phyloP scores from a whole-genome alignment of 208 protist species.

The Strigomonas culicis region DNA sequence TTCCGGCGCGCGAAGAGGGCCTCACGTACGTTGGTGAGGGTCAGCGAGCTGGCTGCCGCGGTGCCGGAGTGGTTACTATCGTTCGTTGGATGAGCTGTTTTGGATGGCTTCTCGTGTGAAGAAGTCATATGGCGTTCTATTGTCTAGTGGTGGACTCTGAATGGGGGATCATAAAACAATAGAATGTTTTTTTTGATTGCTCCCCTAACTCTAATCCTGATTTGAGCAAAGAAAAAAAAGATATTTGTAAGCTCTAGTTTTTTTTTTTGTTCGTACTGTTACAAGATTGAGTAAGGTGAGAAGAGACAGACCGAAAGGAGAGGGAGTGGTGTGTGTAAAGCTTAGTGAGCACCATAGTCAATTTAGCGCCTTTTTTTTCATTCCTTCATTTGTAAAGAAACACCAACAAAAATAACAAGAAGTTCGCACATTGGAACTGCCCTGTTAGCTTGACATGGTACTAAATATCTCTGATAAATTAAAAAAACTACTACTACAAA shows the following conservation, averaged over 20 bases:
- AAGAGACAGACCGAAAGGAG: neutral
- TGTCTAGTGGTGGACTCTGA: neutral
- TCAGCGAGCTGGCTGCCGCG: neutral
- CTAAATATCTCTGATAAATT: neutral
- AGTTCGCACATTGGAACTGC: neutral
- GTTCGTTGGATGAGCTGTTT: neutral
- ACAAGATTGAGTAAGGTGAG: conserved; percentile 1
- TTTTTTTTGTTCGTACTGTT: neutral
- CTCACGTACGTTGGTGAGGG: neutral
- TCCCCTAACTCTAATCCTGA: neutral
- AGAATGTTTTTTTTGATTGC: neutral
- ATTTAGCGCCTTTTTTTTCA: neutral
- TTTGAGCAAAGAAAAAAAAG: neutral
- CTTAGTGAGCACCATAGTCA: neutral
- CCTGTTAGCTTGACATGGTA: neutral
- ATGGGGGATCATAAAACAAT: neutral
- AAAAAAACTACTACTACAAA: neutral
- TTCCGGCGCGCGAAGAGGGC: neutral
- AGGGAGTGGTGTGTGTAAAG: neutral
- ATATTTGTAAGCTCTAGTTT: neutral
- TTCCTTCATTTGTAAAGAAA: neutral
- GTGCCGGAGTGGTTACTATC: neutral
- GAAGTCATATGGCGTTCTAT: neutral
- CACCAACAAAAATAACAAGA: neutral
- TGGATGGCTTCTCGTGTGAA: neutral